These are phyloP conservation scores for Sphaerulina vaccinii DNA, from an alignment of 2,329 filamentous ascomycete species.

Conservation along the genomic window DNA sequence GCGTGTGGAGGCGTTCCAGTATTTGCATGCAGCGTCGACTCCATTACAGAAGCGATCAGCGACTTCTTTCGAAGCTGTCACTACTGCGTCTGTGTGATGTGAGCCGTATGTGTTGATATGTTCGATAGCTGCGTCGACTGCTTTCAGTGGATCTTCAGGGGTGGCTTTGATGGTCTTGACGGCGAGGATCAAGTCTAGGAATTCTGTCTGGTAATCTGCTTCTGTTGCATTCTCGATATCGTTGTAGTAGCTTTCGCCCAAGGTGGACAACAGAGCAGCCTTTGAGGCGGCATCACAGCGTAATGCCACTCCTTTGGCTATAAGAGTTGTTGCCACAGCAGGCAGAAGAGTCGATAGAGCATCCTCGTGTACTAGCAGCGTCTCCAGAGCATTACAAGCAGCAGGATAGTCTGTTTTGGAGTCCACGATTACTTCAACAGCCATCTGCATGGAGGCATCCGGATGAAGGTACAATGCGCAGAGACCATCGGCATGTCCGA, in stretches of 20 bases:
- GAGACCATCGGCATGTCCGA: slow-evolving; percentile 92
- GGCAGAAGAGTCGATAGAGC: slow-evolving; percentile 69
- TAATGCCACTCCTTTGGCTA: slow-evolving; percentile 74
- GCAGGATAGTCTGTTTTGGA: slow-evolving; percentile 93
- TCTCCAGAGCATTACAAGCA: slow-evolving; percentile 93
- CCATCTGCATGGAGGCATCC: slow-evolving; percentile 71
- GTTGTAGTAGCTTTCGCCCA: slow-evolving; percentile 45
- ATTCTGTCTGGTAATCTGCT: slow-evolving; percentile 82
- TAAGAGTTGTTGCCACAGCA: slow-evolving; percentile 68
- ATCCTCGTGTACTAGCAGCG: slow-evolving; percentile 76
- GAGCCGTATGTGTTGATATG: slow-evolving; percentile 94
- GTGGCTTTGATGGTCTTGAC: slow-evolving; percentile 68
- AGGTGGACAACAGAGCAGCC: slow-evolving; percentile 55
- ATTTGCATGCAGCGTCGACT: slow-evolving; percentile 87
- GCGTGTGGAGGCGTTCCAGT: slow-evolving; percentile 93
- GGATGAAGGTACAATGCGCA: slow-evolving; percentile 82
- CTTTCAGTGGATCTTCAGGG: slow-evolving; percentile 21
- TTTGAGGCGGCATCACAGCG: slow-evolving; percentile 74
- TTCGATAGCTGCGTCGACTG: slow-evolving; percentile 67
- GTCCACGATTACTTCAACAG: slow-evolving; percentile 76
- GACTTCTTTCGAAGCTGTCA: slow-evolving; percentile 66
- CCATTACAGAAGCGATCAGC: slow-evolving; percentile 81
- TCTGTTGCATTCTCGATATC: slow-evolving; percentile 64
- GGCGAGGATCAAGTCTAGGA: slow-evolving; percentile 78
- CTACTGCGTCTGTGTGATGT: slow-evolving; percentile 88